Percentiles rank a stretch among this genome's conserved stretches.
These are phyloP conservation scores for Xylariaceae sp. DNA, from an alignment of 2,329 filamentous ascomycete species.

Conservation along the genomic window DNA sequence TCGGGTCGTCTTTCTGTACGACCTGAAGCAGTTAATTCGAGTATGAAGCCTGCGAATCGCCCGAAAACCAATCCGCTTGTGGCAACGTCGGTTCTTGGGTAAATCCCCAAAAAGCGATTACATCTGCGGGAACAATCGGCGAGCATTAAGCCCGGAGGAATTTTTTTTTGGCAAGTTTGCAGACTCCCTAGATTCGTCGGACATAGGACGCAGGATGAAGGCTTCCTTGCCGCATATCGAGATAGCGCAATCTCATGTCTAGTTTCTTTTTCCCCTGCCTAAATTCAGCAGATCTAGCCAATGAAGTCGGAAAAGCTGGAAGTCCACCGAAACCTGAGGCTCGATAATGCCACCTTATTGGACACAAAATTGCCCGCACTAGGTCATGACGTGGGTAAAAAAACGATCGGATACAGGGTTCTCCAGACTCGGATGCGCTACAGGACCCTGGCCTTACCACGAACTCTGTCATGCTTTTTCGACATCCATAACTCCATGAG, in stretches of 20 bases:
- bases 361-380: background rate
- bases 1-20: background rate
- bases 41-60: too few species aligned
- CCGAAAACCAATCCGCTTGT: too few species aligned
- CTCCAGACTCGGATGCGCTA: slow-evolving; percentile 11
- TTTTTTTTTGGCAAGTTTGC: background rate
- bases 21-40: background rate
- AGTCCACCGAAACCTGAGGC: slow-evolving; percentile 8
- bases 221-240: background rate
- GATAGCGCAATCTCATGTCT: slow-evolving; percentile 1
- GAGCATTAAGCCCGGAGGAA: too few species aligned
- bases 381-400: background rate
- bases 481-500: background rate
- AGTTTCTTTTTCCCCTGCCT: slow-evolving; percentile 11
- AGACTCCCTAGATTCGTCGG: background rate
- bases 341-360: slow-evolving; percentile 8
- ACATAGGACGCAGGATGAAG: background rate
- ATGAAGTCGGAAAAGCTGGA: background rate
- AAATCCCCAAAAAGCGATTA: background rate
- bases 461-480: background rate
- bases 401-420: slow-evolving; percentile 15
- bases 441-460: background rate
- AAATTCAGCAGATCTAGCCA: background rate
- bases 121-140: too few species aligned
- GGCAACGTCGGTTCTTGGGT: background rate